Conservation (phyloP, 805 yeast genomes). For the Ogataea siamensis region DNA sequence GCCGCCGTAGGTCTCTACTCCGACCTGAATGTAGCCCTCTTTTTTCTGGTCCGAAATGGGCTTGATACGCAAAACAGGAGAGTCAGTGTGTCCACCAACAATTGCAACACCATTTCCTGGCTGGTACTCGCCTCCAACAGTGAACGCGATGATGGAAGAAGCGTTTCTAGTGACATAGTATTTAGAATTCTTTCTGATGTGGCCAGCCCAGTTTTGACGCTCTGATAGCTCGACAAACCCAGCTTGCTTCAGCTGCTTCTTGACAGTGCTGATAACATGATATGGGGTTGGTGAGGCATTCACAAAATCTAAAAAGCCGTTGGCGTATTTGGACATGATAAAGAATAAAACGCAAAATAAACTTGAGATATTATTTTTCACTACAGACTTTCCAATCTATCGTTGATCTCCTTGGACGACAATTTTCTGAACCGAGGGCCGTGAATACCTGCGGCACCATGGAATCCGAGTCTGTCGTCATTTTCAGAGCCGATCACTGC, state of each 20-base stretch:
- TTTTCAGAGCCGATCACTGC: constrained; percentile 82
- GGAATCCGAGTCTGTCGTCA: constrained; percentile 77
- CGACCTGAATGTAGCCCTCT: constrained; percentile 84
- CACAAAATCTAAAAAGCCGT: constrained; percentile 72
- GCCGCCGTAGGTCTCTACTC: constrained; percentile 94
- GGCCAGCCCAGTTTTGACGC: constrained; percentile 64
- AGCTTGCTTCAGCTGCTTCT: constrained; percentile 48
- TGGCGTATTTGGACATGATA: constrained; percentile 36
- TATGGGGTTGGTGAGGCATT: constrained; percentile 91
- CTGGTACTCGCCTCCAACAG: constrained; percentile 67
- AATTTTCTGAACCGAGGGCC: constrained; percentile 92
- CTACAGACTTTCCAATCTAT: constrained; percentile 87
- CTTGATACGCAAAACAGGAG: constrained; percentile 85
- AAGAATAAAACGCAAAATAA: constrained; percentile 1
- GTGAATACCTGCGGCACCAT: constrained; percentile 68
- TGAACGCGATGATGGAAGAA: constrained; percentile 85
- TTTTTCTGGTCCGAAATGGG: constrained; percentile 70
- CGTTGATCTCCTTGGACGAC: constrained; percentile 89
- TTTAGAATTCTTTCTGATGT: constrained; percentile 53
- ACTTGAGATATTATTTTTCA: background rate
- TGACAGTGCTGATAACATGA: constrained; percentile 77
- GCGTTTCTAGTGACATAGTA: constrained; percentile 88
- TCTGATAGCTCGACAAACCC: constrained; percentile 78
- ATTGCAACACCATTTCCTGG: constrained; percentile 84
- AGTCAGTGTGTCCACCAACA: constrained; percentile 95